These are phyloP conservation scores for Cronartium ribicola DNA, from an alignment of 1,284 basidiomycete species.

Conservation along the genomic window DNA sequence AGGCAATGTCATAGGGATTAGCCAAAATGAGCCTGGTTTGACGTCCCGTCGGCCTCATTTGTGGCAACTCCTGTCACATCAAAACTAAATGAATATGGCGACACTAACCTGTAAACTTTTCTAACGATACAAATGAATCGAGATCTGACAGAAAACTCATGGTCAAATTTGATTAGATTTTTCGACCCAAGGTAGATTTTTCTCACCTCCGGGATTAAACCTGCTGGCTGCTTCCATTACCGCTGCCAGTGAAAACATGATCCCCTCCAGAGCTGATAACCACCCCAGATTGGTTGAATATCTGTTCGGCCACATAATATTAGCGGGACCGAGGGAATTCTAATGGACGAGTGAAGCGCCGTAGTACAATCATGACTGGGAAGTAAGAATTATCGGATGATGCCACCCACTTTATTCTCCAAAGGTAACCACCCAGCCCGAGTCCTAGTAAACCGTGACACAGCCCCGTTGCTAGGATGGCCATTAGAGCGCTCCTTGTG, in stretches of 20 bases:
- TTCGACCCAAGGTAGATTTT: too few relatives aligned
- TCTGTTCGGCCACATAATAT: neutral
- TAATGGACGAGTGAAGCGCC: neutral
- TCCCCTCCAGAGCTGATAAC: conserved; percentile 13
- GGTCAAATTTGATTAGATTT: too few relatives aligned
- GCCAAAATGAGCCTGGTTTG: neutral
- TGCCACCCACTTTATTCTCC: conserved; percentile 12
- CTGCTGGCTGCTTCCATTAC: conserved; percentile 25
- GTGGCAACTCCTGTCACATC: too few relatives aligned
- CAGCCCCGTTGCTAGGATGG: conserved; percentile 10
- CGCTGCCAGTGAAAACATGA: conserved; percentile 21
- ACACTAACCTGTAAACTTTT: conserved; percentile 29
- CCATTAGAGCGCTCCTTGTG: conserved; percentile 17
- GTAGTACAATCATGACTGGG: neutral
- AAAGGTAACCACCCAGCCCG: conserved; percentile 27
- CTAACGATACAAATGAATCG: conserved; percentile 16
- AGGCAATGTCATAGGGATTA: neutral
- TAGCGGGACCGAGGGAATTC: neutral
- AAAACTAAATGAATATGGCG: neutral
- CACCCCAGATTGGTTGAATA: neutral
- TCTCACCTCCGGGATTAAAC: conserved; percentile 10
- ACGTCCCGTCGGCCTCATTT: neutral
- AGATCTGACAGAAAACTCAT: neutral
- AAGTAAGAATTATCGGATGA: neutral
- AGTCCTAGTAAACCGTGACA: conserved; percentile 14